phyloP scores from a whole-genome alignment of 75 land plant species.

The Ceratopteris richardii region DNA sequence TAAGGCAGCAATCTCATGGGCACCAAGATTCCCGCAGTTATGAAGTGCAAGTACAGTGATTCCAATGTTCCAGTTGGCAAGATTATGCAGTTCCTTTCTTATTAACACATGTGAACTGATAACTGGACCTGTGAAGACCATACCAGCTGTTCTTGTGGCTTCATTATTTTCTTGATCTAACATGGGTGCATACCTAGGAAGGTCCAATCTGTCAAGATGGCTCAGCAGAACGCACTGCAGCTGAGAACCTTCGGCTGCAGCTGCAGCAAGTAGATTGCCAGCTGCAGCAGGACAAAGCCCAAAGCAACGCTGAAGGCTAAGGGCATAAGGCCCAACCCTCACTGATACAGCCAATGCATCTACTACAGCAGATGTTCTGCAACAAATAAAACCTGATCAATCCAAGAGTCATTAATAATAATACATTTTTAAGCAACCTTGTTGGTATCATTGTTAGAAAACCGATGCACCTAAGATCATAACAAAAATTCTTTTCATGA shows the following conservation, averaged over 20 bases:
- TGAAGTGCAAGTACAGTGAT: constrained; percentile 27
- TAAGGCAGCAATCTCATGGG: constrained; percentile 23
- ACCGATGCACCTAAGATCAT: too few species aligned
- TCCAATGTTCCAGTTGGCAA: constrained; percentile 11
- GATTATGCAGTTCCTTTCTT: too few species aligned
- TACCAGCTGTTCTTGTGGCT: not conserved
- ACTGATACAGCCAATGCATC: constrained; percentile 34
- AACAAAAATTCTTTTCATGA: too few species aligned
- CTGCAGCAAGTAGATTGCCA: constrained; percentile 31
- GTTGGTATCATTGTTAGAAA: too few species aligned
- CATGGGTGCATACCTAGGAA: constrained; percentile 19
- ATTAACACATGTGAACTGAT: too few species aligned
- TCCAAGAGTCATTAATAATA: not conserved
- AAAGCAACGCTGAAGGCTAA: constrained; percentile 36
- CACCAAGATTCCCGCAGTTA: constrained; percentile 28
- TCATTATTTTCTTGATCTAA: constrained; percentile 4
- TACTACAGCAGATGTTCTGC: constrained; percentile 30
- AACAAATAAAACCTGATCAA: too few species aligned
- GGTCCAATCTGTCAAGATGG: constrained; percentile 31
- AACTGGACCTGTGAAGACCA: not conserved
- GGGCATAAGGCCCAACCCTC: constrained; percentile 23
- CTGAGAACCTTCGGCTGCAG: constrained; percentile 31
- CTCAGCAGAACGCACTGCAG: constrained; percentile 29
- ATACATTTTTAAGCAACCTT: not conserved
- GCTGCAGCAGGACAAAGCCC: constrained; percentile 33